Evolutionary conservation across 2,329 filamentous ascomycete genomes (phyloP).

Genomic region (Magnaporthiopsis incrustans): DNA sequence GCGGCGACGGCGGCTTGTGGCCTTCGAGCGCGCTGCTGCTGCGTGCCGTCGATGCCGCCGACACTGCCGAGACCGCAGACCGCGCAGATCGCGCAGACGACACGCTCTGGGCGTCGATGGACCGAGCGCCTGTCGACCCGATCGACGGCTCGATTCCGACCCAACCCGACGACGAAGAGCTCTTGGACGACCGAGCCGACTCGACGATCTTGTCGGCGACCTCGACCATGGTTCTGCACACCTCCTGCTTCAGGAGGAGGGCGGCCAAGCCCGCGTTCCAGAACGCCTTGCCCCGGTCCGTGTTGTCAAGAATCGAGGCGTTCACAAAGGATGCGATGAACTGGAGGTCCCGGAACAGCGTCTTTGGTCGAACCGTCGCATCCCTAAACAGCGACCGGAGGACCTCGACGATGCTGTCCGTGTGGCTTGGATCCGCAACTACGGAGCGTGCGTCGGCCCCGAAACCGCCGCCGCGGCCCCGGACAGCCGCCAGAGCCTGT

Average conservation of each 20-base stretch:
- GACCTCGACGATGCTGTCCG: conserved; percentile 57
- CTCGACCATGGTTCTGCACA: conserved; percentile 70
- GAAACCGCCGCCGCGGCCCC: not conserved
- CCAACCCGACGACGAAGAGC: not conserved
- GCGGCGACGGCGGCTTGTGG: conserved; percentile 31
- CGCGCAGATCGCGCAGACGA: conserved; percentile 11
- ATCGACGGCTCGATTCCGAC: not conserved
- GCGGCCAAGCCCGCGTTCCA: conserved; percentile 85
- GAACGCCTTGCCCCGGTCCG: conserved; percentile 69
- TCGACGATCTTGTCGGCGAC: conserved; percentile 46
- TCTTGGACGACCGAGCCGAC: conserved; percentile 2
- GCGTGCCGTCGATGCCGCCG: conserved; percentile 6
- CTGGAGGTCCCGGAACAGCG: conserved; percentile 73
- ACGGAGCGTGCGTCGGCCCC: not conserved
- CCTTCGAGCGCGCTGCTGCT: not conserved
- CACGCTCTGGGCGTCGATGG: conserved; percentile 7
- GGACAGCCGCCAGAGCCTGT: not conserved
- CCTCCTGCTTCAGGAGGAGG: conserved; percentile 78
- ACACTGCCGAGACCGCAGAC: not conserved
- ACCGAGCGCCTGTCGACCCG: not conserved
- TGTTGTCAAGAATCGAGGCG: conserved; percentile 50
- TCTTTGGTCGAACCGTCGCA: conserved; percentile 63
- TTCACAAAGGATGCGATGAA: conserved; percentile 63
- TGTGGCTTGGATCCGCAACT: conserved; percentile 39
- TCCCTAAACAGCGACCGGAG: conserved; percentile 61